phyloP scores from a whole-genome alignment of 1,139 yeast species.

The Pichia sp. region DNA sequence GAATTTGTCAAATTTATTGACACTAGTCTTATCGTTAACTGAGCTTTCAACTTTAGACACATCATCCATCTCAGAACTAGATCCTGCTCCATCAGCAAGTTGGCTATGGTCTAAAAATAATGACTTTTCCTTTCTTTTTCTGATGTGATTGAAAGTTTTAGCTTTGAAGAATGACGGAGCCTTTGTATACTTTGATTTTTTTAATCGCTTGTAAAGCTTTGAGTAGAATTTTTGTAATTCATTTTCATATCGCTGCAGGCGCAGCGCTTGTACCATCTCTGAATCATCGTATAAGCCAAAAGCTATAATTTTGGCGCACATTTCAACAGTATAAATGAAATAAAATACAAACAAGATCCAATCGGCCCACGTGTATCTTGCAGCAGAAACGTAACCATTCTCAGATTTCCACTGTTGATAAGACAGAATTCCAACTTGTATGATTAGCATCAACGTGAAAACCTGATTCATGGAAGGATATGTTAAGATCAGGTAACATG shows the following conservation, averaged over 20 bases:
- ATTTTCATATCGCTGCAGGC: conserved; percentile 33
- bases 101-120: background rate
- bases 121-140: background rate
- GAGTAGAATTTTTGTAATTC: conserved; percentile 19
- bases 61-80: background rate
- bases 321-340: conserved; percentile 59
- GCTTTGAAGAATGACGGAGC: background rate
- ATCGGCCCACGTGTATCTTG: conserved; percentile 54
- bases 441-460: conserved; percentile 25
- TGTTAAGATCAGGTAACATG: conserved; percentile 30
- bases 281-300: conserved; percentile 74
- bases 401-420: conserved; percentile 50
- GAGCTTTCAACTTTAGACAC: background rate
- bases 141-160: background rate
- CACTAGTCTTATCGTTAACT: background rate
- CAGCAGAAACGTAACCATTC: conserved; percentile 36
- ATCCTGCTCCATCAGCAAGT: background rate
- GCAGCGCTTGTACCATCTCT: conserved; percentile 50
- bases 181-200: background rate
- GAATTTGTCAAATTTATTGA: background rate
- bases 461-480: conserved; percentile 29
- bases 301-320: conserved; percentile 55
- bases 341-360: conserved; percentile 52
- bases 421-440: conserved; percentile 40
- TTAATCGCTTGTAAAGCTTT: conserved; percentile 6